Base-by-base conservation (phyloP, 2,329 filamentous ascomycete genomes). In the Shiraia sp. region DNA sequence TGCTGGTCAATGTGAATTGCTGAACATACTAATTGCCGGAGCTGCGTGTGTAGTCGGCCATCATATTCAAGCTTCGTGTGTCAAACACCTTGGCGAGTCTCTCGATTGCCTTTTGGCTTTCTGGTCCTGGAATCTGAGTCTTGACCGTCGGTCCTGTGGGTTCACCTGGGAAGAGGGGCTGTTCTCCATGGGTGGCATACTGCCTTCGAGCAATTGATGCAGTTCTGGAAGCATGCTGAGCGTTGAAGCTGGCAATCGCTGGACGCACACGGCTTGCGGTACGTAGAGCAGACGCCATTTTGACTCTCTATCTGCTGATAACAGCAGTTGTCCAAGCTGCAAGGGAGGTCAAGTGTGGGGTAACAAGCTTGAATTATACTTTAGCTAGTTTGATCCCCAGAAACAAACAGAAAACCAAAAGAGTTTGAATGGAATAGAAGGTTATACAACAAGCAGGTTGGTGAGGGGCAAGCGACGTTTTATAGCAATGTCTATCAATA, bases 81-180 rank as follows among this genome's bases (percentile, higher is more conserved):
- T 95, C 90, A 63, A 93, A 95, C 45, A 95, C 87, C 63, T 84
- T 76, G 71, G 87, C 76, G 49, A 95, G 79, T 67, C 89, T 81
- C 49, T 82, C 75, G 51, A 87, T 83, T 36, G 81, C 79, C 57
- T 82, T 79, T 74, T 83, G 79, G 69, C 85, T 83, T 74, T 85
- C 80, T 26, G 89, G 89, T 0, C 90, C 90, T 0, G 90, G 90
- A 42, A 95, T 87, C 27, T 72, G 61, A 2, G 80, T 83, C 49
- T 73, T 70, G 29, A 85, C 58, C 17, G 69, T 72, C 16, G 82
- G 82, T n/a, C 68, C 74, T 10, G 68, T 49, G 14, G 82, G 81
- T 72, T 85, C 82, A 59, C 81, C 75, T 43, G 78, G 70, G 66
- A 85, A 80, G 70, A 75, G 81, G 6, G 78, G 59, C 57, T 76